phyloP scores from a whole-genome alignment of 2,329 filamentous ascomycete genomes.

The Ilyonectria robusta region DNA sequence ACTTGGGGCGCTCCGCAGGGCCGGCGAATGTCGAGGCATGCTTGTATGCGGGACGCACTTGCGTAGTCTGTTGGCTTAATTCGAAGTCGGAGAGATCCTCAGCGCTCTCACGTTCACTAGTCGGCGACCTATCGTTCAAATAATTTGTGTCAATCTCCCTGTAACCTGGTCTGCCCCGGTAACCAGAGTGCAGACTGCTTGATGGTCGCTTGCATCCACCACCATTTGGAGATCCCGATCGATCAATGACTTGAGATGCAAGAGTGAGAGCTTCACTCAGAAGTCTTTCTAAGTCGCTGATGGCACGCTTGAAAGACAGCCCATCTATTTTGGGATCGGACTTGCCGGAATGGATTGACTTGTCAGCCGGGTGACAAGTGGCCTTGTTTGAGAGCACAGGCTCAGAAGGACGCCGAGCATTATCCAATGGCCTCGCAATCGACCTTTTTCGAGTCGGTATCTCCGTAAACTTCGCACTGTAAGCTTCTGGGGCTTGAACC shows the following conservation, averaged over 20 bases:
- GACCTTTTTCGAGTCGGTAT: conserved; percentile 37
- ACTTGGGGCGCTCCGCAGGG: conserved; percentile 41
- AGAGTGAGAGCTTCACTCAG: conserved; percentile 62
- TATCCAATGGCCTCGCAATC: conserved; percentile 25
- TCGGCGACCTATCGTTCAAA: conserved; percentile 15
- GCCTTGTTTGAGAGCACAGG: conserved; percentile 36
- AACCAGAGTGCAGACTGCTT: conserved; percentile 26
- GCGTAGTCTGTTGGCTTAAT: conserved; percentile 8
- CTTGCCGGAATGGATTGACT: conserved; percentile 38
- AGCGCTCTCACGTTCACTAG: conserved; percentile 26
- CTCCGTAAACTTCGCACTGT: conserved; percentile 48
- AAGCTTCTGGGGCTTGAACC: conserved; percentile 45
- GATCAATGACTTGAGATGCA: conserved; percentile 57
- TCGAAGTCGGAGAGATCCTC: conserved; percentile 23
- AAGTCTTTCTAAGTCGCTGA: conserved; percentile 62
- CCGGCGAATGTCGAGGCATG: conserved; percentile 48
- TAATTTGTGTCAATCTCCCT: conserved; percentile 4
- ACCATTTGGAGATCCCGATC: conserved; percentile 41
- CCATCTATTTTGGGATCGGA: conserved; percentile 46
- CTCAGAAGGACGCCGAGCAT: conserved; percentile 42
- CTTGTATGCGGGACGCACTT: conserved; percentile 35
- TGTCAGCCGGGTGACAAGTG: conserved; percentile 35
- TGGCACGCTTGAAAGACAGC: conserved; percentile 52
- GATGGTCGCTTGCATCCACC: conserved; percentile 33
- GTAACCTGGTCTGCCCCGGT: conserved; percentile 14